phyloP scores from a whole-genome alignment of 1,284 basidiomycete species.

The Trichosporon asahii region DNA sequence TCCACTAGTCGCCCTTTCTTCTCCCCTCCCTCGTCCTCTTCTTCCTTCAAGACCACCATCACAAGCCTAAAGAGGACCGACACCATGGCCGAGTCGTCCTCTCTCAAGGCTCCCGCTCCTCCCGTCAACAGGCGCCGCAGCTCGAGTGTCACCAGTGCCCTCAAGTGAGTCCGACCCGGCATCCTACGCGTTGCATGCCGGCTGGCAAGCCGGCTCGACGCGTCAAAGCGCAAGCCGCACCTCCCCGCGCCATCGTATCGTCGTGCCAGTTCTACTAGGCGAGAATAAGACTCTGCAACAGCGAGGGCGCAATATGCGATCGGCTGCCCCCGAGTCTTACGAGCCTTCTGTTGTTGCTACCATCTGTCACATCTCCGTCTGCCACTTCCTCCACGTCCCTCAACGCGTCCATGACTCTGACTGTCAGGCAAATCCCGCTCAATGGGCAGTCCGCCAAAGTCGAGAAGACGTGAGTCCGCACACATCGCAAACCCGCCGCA shows the following conservation, averaged over 20 bases:
- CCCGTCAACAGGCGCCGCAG: slow-evolving; percentile 31
- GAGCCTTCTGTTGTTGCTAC: not conserved
- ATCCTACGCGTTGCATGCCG: not conserved
- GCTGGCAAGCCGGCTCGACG: not conserved
- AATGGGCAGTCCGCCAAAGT: slow-evolving; percentile 29
- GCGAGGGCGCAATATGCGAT: not conserved
- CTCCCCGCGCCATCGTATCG: not conserved
- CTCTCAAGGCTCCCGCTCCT: not conserved
- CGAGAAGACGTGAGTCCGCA: slow-evolving; percentile 12
- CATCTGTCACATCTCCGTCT: not conserved
- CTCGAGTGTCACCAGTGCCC: slow-evolving; percentile 40
- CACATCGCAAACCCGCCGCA: not conserved
- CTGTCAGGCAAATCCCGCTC: slow-evolving; percentile 40
- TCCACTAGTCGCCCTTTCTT: not conserved
- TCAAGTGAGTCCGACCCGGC: slow-evolving; percentile 32
- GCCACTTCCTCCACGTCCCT: not conserved
- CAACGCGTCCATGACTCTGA: slow-evolving; percentile 13
- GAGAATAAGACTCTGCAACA: not conserved
- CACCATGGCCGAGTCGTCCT: not conserved
- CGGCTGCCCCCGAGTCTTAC: not conserved
- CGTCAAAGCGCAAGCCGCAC: slow-evolving; percentile 1
- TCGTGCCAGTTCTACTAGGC: not conserved
- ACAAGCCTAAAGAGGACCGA: not conserved
- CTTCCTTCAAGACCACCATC: not conserved
- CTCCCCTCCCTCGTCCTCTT: no score